Percentiles rank a stretch among this genome's conserved stretches.
Conservation (phyloP, 768 basidiomycete species). For the Psilocybe azurescens region DNA sequence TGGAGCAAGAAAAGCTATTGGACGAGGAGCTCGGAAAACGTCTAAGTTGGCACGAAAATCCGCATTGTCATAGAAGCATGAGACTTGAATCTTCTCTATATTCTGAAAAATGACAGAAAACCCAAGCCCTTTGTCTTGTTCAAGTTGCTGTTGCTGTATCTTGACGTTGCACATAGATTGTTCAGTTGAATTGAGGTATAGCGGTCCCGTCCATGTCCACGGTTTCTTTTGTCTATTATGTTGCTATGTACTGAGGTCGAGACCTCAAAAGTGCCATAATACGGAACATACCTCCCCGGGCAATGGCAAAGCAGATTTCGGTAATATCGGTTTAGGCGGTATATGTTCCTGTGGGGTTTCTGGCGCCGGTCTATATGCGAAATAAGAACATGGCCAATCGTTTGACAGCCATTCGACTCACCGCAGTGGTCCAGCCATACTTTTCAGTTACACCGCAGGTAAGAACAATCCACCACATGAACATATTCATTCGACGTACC, state of each 20-base stretch:
- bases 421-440: conserved; percentile 41
- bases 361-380: conserved; percentile 25
- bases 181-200: conserved; percentile 45
- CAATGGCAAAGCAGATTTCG: conserved; percentile 11
- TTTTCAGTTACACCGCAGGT: conserved; percentile 21
- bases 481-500: conserved; percentile 32
- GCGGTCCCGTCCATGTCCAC: conserved; percentile 69
- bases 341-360: conserved; percentile 27
- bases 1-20: conserved; percentile 56
- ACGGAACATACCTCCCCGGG: conserved; percentile 24
- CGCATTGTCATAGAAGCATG: conserved; percentile 50
- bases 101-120: conserved; percentile 53
- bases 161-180: conserved; percentile 52
- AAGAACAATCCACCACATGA: not conserved
- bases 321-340: conserved; percentile 25
- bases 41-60: conserved; percentile 53
- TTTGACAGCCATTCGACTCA: conserved; percentile 21
- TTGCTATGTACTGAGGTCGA: not conserved
- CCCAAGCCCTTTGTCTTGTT: conserved; percentile 42
- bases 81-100: conserved; percentile 46
- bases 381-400: not conserved
- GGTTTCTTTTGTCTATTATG: conserved; percentile 55
- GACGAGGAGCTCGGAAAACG: conserved; percentile 54
- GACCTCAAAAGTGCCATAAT: conserved; percentile 10
- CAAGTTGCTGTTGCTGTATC: conserved; percentile 53